These are phyloP conservation scores for Boletus insuetus DNA, from an alignment of 768 basidiomycete species.

Conservation along the genomic window DNA sequence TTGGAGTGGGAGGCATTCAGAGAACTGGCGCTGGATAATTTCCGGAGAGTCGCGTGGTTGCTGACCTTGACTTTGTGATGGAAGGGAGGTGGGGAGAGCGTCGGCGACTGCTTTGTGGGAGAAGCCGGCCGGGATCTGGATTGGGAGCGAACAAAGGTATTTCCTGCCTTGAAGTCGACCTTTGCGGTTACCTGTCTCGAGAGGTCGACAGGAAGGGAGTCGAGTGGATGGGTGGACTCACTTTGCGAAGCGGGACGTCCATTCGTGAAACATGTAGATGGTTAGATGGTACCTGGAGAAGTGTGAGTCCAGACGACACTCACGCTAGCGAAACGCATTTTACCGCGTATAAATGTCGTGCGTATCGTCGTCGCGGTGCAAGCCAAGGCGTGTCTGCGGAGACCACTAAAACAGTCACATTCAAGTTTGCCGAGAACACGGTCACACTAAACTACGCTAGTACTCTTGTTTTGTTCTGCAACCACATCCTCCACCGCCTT, in stretches of 20 bases:
- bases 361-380: neutral
- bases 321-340: neutral
- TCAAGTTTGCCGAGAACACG: too few species aligned
- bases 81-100: conserved; percentile 28
- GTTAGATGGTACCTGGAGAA: too few species aligned
- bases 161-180: conserved; percentile 39
- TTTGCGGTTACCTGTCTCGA: conserved; percentile 51
- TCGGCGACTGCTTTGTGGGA: conserved; percentile 39
- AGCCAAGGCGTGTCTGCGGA: neutral
- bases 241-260: conserved; percentile 47
- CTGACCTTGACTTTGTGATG: conserved; percentile 65
- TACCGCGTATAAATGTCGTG: too few species aligned
- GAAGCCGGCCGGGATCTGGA: conserved; percentile 47
- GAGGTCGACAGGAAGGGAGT: conserved; percentile 12
- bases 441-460: too few species aligned
- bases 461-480: too few species aligned
- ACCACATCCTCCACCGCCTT: conserved; percentile 52
- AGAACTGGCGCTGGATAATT: conserved; percentile 23
- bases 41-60: conserved; percentile 44
- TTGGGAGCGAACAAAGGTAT: conserved; percentile 29
- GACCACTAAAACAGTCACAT: too few species aligned
- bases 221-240: conserved; percentile 20
- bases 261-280: conserved; percentile 21
- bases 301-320: neutral
- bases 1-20: conserved; percentile 13